These are phyloP conservation scores for Leucosporidium creatinivorum DNA, from an alignment of 768 basidiomycete genomes.

Conservation along the genomic window DNA sequence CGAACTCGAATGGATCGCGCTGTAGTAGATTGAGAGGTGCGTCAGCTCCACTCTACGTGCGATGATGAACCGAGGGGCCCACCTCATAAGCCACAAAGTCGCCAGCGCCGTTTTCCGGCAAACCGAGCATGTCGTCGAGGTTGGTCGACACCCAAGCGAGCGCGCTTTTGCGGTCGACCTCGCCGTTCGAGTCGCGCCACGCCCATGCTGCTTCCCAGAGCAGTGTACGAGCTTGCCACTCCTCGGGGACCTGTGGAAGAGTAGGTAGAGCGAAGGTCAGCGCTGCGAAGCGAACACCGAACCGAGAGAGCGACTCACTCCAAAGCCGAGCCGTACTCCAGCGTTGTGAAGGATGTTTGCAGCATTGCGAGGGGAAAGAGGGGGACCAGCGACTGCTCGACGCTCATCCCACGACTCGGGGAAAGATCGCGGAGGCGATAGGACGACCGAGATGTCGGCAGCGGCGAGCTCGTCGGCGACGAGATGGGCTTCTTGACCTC, in stretches of 20 bases:
- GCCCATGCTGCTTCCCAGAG: slow-evolving; percentile 72
- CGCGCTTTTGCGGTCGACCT: slow-evolving; percentile 48
- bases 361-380: slow-evolving; percentile 56
- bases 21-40: background rate
- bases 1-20: slow-evolving; percentile 30
- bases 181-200: slow-evolving; percentile 44
- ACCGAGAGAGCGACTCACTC: slow-evolving; percentile 42
- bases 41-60: no score
- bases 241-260: slow-evolving; percentile 50
- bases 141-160: slow-evolving; percentile 53
- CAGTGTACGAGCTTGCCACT: slow-evolving; percentile 66
- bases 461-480: slow-evolving; percentile 63
- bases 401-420: slow-evolving; percentile 18
- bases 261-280: background rate
- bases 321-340: slow-evolving; percentile 66
- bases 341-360: slow-evolving; percentile 57
- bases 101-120: slow-evolving; percentile 25
- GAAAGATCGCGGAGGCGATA: slow-evolving; percentile 46
- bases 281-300: background rate
- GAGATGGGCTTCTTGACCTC: slow-evolving; percentile 62
- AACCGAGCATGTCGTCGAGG: slow-evolving; percentile 52
- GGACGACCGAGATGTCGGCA: slow-evolving; percentile 63
- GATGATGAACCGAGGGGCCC: background rate
- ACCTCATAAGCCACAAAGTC: slow-evolving; percentile 27
- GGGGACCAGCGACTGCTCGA: slow-evolving; percentile 55